Base-by-base conservation (phyloP, 129 eudicot species). In the Silybum marianum region DNA sequence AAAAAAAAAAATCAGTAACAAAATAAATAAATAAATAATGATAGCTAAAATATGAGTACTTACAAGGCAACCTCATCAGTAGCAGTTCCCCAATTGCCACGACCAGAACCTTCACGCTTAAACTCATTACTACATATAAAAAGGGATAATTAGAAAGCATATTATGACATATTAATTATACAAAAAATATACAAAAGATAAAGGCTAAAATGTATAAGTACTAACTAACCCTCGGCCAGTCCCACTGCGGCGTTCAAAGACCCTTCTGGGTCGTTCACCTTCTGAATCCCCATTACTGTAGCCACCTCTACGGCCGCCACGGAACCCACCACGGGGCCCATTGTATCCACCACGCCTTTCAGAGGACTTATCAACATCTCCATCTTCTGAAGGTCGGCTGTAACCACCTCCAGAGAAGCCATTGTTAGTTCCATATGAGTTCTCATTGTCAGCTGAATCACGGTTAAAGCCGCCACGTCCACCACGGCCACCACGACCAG, bases 31-130 rank as follows among this genome's bases (percentile, higher is more conserved):
- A 54, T 6, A 7, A 10, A 24, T 34, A 21, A n/a, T 6, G 54
- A 63, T 1, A 13, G 7, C 23, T 23, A 34, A 72, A 67, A 6
- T 8, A 42, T 8, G 40, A 25, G 42, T 30, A 72, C 94, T 85
- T 86, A 93, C 98, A 48, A 86, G 2, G 86, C 68, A 60, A 89
- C 85, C 23, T 88, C 95, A 82, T 94, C 98, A 70, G 88, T 85
- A 25, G 91, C 82, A 68, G 97, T 77, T 74, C 98, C 98, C 98
- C 97, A 91, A 72, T 94, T 94, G 21, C 97, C 95, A 78, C 91
- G 97, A 21, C 97, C 98, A 87, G 95, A 79, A 51, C 98, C 98
- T 16, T 94, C 98, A 78, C 93, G 92, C 71, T 94, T 94, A 71
- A 84, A 39, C 32, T 89, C 98, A 84, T 80, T 86, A 69, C 97